phyloP scores from a whole-genome alignment of 2,329 filamentous ascomycete species.

The Fonsecaea nubica region DNA sequence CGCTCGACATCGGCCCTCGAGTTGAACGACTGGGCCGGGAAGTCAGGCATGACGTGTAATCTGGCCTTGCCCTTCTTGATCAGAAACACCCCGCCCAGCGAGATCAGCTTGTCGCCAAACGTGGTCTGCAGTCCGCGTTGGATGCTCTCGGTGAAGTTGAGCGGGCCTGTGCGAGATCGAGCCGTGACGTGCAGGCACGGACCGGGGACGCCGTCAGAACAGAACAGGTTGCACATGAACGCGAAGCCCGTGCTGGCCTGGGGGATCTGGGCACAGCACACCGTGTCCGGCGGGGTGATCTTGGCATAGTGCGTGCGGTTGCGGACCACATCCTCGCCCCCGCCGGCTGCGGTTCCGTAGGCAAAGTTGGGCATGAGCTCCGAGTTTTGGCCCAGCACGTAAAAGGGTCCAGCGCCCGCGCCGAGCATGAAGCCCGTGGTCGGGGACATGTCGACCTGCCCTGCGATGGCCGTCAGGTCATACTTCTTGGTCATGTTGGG shows the following conservation, averaged over 20 bases:
- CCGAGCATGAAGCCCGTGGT: conserved; percentile 48
- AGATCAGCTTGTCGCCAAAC: conserved; percentile 49
- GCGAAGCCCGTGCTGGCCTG: conserved; percentile 45
- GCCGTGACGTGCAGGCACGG: conserved; percentile 49
- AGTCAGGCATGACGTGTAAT: conserved; percentile 57
- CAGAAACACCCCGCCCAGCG: conserved; percentile 53
- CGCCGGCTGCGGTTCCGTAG: conserved; percentile 40
- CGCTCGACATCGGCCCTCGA: conserved; percentile 43
- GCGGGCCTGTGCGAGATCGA: conserved; percentile 41
- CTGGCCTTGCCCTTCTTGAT: conserved; percentile 48
- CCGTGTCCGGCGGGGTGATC: conserved; percentile 24
- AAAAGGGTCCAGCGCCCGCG: conserved; percentile 54
- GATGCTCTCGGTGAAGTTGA: conserved; percentile 48
- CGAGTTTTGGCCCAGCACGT: conserved; percentile 51
- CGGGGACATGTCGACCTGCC: conserved; percentile 48
- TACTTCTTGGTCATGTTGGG: conserved; percentile 48
- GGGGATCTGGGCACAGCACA: conserved; percentile 37
- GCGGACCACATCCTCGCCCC: conserved; percentile 27
- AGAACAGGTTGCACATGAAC: conserved; percentile 55
- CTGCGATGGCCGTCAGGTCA: conserved; percentile 44
- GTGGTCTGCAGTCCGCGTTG: conserved; percentile 41
- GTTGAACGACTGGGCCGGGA: conserved; percentile 46
- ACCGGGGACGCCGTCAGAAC: conserved; percentile 46
- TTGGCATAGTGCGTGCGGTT: conserved; percentile 45
- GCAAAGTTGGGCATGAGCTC: conserved; percentile 52